Conservation (phyloP, 306 rosid genomes). For the Psophocarpus tetragonolobus region DNA sequence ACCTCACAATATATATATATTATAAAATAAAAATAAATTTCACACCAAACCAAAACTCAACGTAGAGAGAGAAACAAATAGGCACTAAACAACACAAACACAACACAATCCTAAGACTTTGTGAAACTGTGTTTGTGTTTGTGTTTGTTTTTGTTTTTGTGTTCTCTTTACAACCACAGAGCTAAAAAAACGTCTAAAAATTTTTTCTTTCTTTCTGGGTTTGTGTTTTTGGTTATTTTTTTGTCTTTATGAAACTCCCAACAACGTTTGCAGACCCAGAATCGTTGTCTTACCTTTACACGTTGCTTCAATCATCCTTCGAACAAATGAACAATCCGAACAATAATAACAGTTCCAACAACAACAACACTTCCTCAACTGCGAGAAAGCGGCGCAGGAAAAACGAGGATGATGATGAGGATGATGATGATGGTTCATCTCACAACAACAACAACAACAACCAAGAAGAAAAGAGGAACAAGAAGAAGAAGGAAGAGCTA, state of each 20-base stretch:
- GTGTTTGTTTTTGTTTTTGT: neutral
- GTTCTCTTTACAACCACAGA: neutral
- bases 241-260: slow-evolving; percentile 47
- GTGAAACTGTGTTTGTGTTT: neutral
- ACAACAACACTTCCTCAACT: neutral
- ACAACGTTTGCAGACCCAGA: slow-evolving; percentile 46
- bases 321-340: slow-evolving; percentile 37
- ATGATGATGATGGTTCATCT: slow-evolving; percentile 6
- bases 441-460: slow-evolving; percentile 13
- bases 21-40: neutral
- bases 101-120: neutral
- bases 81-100: neutral
- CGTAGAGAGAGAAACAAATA: neutral
- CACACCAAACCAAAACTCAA: slow-evolving; percentile 11
- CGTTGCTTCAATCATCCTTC: slow-evolving; percentile 37
- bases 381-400: slow-evolving; percentile 39
- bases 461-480: neutral
- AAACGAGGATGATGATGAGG: slow-evolving; percentile 26
- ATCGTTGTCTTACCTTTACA: slow-evolving; percentile 41
- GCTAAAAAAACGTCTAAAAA: neutral
- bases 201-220: neutral
- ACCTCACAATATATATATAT: neutral
- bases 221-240: neutral
- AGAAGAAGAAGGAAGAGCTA: slow-evolving; percentile 48
- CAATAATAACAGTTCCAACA: neutral